Evolutionary conservation across 2,329 filamentous ascomycete species (phyloP), one percentile per base, ranked within the genome.

Genomic region (Myriangium duriaei): DNA sequence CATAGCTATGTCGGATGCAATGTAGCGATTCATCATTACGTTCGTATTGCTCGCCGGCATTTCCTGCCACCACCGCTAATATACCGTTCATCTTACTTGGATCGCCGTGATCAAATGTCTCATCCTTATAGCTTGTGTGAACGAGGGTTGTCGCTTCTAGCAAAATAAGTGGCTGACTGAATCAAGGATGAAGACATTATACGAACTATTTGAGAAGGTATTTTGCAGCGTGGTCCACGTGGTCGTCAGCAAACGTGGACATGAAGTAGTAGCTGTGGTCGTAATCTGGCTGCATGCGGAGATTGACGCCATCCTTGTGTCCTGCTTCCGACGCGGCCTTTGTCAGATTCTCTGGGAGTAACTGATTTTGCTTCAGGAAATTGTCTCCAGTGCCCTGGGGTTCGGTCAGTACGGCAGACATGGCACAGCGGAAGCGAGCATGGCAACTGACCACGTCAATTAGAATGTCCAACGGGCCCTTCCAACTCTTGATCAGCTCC

Each of bases 211-310:
- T 66, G 51, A 74, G 66, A 40, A 95, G 64, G 56, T 85, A 79
- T 68, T 91, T 94, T 48, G 87, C 88, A 43, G 86, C 86, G 63
- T 92, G 85, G 52, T 84, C 79, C 49, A 96, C 72, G 61, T 98
- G 91, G 51, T 96, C 87, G 53, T 83, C 79, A 30, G 80, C 74
- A 58, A 98, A 98, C 11, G 76, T 77, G 24, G 87, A 79, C 68
- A 98, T 92, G 62, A 94, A 95, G 63, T 77, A 98, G 66, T 98
- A 98, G 45, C 85, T 93, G 64, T 98, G 91, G 59, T 98, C 91
- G 56, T 98, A 96, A 45, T 78, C 86, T 45, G 81, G 71, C 57
- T 94, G 88, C 67, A 88, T 91, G 52, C 88, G 74, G 46, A 96
- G 63, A 38, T 74, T 74, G 45, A 95, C 64, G 7, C 81, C 82